phyloP scores from a whole-genome alignment of 2,329 filamentous ascomycete genomes.

The Thielaviopsis euricoi region DNA sequence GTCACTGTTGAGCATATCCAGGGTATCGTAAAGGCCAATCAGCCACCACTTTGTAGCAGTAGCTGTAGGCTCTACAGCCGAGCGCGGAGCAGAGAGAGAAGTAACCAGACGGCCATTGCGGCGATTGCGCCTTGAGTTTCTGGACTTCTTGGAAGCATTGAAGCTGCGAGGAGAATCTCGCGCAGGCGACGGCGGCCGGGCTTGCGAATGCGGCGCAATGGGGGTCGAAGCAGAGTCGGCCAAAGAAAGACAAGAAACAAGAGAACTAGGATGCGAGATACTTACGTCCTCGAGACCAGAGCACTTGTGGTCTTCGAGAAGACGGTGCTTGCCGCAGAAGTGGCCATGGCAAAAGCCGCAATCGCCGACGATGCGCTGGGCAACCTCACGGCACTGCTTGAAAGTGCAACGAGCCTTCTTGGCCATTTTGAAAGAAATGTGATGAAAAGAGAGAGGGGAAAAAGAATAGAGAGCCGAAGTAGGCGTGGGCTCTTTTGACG shows the following conservation, averaged over 20 bases:
- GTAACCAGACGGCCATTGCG: constrained; percentile 13
- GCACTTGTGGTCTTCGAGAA: constrained; percentile 91
- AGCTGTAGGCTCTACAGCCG: constrained; percentile 14
- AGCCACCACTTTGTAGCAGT: constrained; percentile 22
- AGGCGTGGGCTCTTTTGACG: background rate
- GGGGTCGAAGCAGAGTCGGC: background rate
- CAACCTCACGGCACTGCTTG: constrained; percentile 74
- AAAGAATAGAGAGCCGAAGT: background rate
- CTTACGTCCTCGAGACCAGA: constrained; percentile 74
- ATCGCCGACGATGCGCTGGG: constrained; percentile 88
- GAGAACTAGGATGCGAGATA: constrained; percentile 12
- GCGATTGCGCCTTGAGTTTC: background rate
- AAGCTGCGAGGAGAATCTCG: background rate
- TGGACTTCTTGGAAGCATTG: background rate
- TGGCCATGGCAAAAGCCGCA: constrained; percentile 89
- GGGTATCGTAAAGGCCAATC: constrained; percentile 23
- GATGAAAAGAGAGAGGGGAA: background rate
- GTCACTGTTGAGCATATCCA: constrained; percentile 24
- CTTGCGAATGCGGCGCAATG: background rate
- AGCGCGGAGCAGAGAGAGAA: background rate
- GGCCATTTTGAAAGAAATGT: constrained; percentile 35
- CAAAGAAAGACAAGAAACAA: constrained; percentile 1
- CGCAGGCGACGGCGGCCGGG: background rate
- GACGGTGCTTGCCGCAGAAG: constrained; percentile 86
- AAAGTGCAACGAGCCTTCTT: constrained; percentile 75